Conservation (phyloP, 2,329 filamentous ascomycete species). For the Microdochium paspali region DNA sequence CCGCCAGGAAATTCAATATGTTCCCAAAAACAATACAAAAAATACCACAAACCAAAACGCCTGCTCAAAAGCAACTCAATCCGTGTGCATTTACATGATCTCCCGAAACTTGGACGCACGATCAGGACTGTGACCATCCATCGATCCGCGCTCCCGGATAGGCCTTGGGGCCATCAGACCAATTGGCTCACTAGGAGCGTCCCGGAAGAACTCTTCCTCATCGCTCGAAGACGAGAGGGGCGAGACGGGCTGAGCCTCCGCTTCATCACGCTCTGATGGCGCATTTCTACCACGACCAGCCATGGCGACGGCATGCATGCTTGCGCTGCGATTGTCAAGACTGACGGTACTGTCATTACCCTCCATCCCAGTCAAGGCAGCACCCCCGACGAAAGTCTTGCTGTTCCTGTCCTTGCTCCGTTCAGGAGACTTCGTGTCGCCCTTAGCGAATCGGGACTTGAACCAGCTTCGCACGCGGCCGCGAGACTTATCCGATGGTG, state of each 20-base stretch:
- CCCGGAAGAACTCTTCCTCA: slow-evolving; percentile 26
- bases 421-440: not conserved
- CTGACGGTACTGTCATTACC: slow-evolving; percentile 33
- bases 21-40: not conserved
- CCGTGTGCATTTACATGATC: slow-evolving; percentile 27
- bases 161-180: slow-evolving; percentile 26
- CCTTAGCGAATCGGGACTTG: slow-evolving; percentile 37
- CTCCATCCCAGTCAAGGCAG: slow-evolving; percentile 29
- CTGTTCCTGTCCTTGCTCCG: slow-evolving; percentile 15
- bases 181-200: slow-evolving; percentile 32
- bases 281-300: slow-evolving; percentile 24
- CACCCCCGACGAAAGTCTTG: slow-evolving; percentile 40
- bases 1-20: no score
- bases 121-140: slow-evolving; percentile 40
- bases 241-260: slow-evolving; percentile 9
- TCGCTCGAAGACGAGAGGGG: slow-evolving; percentile 20
- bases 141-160: slow-evolving; percentile 20
- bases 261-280: slow-evolving; percentile 8
- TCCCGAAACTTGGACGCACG: slow-evolving; percentile 52
- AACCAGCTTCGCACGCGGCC: slow-evolving; percentile 41
- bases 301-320: slow-evolving; percentile 36
- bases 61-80: not conserved
- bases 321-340: slow-evolving; percentile 29
- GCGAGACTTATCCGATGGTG: slow-evolving; percentile 19
- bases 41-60: not conserved